Evolutionary conservation across 2,329 filamentous ascomycete genomes (phyloP).

Genomic region (Orbilia javanica): DNA sequence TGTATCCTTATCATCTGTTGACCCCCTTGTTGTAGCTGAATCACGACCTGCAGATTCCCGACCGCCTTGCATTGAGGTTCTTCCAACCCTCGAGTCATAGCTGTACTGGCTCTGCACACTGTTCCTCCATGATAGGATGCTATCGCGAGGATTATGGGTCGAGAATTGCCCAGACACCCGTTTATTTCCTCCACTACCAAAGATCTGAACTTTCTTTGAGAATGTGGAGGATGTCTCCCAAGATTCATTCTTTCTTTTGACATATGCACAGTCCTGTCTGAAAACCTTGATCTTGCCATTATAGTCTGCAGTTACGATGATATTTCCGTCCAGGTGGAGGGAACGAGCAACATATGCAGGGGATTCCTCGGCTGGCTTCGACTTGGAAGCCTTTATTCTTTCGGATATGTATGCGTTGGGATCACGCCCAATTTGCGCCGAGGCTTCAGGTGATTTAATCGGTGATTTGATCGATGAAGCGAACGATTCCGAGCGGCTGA

Average conservation of each 20-base stretch:
- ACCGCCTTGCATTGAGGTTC: constrained; percentile 67
- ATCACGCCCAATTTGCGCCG: constrained; percentile 23
- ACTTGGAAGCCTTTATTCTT: constrained; percentile 63
- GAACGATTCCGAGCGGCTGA: constrained; percentile 77
- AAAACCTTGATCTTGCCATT: constrained; percentile 93
- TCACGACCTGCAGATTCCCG: constrained; percentile 42
- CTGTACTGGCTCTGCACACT: constrained; percentile 71
- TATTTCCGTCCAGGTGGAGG: constrained; percentile 83
- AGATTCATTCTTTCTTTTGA: constrained; percentile 79
- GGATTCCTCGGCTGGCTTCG: constrained; percentile 73
- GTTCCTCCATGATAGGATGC: constrained; percentile 90
- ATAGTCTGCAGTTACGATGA: constrained; percentile 91
- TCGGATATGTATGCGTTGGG: constrained; percentile 40
- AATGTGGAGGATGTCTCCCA: constrained; percentile 84
- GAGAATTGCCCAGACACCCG: constrained; percentile 61
- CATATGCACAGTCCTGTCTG: constrained; percentile 89
- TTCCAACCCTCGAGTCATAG: constrained; percentile 66
- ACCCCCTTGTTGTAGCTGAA: constrained; percentile 37
- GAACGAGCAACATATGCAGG: constrained; percentile 82
- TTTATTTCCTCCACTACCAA: constrained; percentile 65
- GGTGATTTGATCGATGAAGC: constrained; percentile 66
- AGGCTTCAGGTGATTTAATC: constrained; percentile 61
- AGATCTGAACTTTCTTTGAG: constrained; percentile 75
- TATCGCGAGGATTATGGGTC: constrained; percentile 70
- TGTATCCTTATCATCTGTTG: constrained; percentile 68